Conservation (phyloP, 2,329 filamentous ascomycete genomes). For the Aureobasidium lini region DNA sequence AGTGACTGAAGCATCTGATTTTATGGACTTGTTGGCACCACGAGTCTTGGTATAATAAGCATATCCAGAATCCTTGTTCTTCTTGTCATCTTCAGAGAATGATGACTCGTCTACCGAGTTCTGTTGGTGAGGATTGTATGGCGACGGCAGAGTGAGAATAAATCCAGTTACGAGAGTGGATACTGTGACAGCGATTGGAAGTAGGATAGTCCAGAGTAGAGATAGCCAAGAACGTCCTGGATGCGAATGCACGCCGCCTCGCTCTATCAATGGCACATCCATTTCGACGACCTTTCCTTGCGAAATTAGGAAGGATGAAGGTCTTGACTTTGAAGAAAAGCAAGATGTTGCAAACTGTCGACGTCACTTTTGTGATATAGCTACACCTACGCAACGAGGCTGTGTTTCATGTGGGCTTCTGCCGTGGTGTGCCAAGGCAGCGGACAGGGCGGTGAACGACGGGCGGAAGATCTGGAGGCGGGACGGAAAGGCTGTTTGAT, state of each 20-base stretch:
- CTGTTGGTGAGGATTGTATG: conserved; percentile 38
- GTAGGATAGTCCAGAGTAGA: conserved; percentile 27
- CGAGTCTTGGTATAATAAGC: conserved; percentile 22
- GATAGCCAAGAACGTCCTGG: conserved; percentile 3
- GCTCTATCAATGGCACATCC: background rate
- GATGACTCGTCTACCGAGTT: conserved; percentile 20
- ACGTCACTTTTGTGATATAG: background rate
- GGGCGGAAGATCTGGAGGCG: background rate
- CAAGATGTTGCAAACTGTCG: background rate
- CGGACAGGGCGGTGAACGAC: background rate
- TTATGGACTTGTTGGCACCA: conserved; percentile 21
- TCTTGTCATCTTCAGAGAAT: conserved; percentile 24
- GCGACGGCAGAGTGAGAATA: conserved; percentile 46
- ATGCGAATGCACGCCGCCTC: background rate
- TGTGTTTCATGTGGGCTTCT: background rate
- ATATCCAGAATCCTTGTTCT: conserved; percentile 25
- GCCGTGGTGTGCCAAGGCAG: background rate
- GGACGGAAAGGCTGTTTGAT: too few species aligned
- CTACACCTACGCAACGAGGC: background rate
- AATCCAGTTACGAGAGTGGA: conserved; percentile 44
- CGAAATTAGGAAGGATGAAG: background rate
- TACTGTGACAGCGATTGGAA: conserved; percentile 28
- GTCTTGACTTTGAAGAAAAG: background rate
- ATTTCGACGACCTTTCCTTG: background rate
- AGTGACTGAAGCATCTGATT: conserved; percentile 53